Base-by-base conservation (phyloP, 768 basidiomycete genomes). In the Gloeostereum incarnatum region DNA sequence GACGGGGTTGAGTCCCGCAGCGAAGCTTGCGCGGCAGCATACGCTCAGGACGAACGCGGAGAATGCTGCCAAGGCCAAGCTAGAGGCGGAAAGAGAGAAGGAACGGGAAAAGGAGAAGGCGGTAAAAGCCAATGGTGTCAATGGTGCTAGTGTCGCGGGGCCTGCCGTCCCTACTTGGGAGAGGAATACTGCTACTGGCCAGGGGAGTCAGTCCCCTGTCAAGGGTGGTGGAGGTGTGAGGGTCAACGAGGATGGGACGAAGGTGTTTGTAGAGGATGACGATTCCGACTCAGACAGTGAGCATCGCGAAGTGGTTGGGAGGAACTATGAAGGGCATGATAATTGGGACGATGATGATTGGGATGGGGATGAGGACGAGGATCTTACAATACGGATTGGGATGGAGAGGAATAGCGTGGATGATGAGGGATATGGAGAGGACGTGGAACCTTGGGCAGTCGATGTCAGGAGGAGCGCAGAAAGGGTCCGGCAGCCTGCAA, bases 1-100 rank as follows among this genome's bases (percentile, higher is more conserved):
- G 63, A 76, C 71, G 36, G 92, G 90, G 6, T 61, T 94, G 17
- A 86, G 84, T 50, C 92, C 92, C 5, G 92, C 92, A 11, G 92
- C 92, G 2, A 81, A 84, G 55, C 70, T 94, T 8, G 91, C 88
- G 1, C 56, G 92, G 29, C 88, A 92, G 55, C 91, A 94, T 57
- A 96, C 92, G 4, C 74, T 96, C 43, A 88, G 83, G 65, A 86
- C 73, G 39, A 88, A 86, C 46, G 84, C 85, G 7, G 82, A 83
- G 54, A 82, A 80, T 11, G 82, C 81, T 20, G 81, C 78, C 0
- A 69, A 60, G 50, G 75, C 72, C 11, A 76, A 75, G 53, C 74
- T 70, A 31, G 68, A 71, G 42, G 62, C 66, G 37, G 76, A 75
- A 45, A n/a, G n/a, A n/a, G n/a, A n/a, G n/a, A n/a, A n/a, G n/a